These are phyloP conservation scores for Macrotyloma uniflorum DNA, from an alignment of 306 rosid species.

Conservation along the genomic window DNA sequence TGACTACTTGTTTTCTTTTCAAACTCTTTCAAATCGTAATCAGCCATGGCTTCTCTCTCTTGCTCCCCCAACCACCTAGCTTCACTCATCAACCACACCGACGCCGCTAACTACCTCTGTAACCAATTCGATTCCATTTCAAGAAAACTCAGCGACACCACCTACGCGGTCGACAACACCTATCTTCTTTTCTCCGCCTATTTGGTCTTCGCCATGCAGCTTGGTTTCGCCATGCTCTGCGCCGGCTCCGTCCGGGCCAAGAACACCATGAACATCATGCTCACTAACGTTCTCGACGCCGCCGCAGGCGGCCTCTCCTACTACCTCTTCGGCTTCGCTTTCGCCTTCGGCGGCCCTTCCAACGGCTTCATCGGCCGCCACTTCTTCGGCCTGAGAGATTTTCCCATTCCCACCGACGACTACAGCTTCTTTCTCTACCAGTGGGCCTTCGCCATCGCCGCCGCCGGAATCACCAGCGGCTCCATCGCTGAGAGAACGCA, in stretches of 20 bases:
- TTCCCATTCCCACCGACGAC: constrained; percentile 47
- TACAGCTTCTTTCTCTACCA: constrained; percentile 81
- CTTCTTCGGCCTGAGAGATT: constrained; percentile 60
- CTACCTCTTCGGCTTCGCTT: constrained; percentile 82
- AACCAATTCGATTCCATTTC: constrained; percentile 49
- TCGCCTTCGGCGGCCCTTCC: constrained; percentile 77
- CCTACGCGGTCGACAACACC: constrained; percentile 55
- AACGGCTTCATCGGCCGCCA: constrained; percentile 82
- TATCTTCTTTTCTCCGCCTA: constrained; percentile 76
- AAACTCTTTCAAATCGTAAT: too few species aligned
- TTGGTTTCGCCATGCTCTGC: constrained; percentile 93
- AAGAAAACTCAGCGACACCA: constrained; percentile 46
- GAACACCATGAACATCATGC: constrained; percentile 95
- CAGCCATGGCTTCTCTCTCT: constrained; percentile 49
- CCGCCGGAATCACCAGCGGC: constrained; percentile 81
- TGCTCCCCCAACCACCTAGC: constrained; percentile 62
- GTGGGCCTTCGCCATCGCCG: constrained; percentile 92
- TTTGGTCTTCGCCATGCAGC: constrained; percentile 91
- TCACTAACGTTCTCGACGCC: constrained; percentile 88
- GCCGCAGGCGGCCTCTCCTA: constrained; percentile 79
- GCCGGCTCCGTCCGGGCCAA: constrained; percentile 93
- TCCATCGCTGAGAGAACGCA: constrained; percentile 86
- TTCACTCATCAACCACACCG: constrained; percentile 43
- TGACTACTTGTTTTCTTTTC: too few species aligned
- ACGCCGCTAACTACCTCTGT: constrained; percentile 62